Conservation (phyloP, 306 rosid species). For the Glycine latifolia region DNA sequence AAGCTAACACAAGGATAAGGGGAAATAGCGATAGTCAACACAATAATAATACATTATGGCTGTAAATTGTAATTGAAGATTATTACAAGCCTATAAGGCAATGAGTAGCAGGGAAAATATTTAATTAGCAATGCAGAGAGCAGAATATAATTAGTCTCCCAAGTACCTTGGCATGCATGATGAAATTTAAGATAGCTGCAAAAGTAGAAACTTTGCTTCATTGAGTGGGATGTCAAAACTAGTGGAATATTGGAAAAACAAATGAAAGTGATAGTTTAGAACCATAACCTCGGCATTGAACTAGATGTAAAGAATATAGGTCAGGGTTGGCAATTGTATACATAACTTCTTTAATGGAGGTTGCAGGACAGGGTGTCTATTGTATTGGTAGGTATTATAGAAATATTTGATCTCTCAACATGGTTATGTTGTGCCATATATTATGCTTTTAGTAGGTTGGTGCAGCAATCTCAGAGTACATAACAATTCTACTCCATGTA, state of each 20-base stretch:
- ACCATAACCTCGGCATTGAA: slow-evolving; percentile 4
- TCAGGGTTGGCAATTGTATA: slow-evolving; percentile 1
- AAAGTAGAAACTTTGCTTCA: slow-evolving; percentile 4
- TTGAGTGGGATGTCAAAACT: not conserved
- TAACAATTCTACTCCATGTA: not conserved
- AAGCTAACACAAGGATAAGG: slow-evolving; percentile 10
- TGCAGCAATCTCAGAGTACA: not conserved
- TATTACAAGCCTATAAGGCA: not conserved
- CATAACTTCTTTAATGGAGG: not conserved
- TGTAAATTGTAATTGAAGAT: not conserved
- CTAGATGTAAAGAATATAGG: not conserved
- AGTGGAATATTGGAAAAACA: slow-evolving; percentile 18
- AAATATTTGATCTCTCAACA: not conserved
- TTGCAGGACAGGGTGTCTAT: not conserved
- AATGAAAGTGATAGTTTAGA: slow-evolving; percentile 17
- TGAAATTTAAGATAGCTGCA: slow-evolving; percentile 9
- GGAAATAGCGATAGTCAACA: not conserved
- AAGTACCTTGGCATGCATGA: not conserved
- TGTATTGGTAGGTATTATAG: not conserved
- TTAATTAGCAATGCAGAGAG: slow-evolving; percentile 3
- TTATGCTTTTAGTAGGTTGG: not conserved
- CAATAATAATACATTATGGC: not conserved
- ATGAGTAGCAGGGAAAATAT: not conserved
- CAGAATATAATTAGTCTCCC: not conserved
- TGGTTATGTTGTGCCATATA: not conserved